Evolutionary conservation across 1,284 basidiomycete genomes (phyloP), one percentile per base, ranked within the genome.

Genomic region (Ustilago cynodontis): DNA sequence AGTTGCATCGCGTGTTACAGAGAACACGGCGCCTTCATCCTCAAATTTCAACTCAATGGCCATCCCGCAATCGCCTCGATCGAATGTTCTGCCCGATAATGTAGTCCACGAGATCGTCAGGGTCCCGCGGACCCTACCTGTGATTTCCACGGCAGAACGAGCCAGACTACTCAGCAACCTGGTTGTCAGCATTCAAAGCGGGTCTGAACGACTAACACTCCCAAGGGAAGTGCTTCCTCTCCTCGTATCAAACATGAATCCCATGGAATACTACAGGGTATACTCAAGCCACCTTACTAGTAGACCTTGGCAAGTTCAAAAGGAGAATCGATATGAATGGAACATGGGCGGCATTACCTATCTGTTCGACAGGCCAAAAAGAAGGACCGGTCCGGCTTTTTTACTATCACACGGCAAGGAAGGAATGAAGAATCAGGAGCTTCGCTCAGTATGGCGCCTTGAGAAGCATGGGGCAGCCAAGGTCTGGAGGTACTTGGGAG

Each of bases 401-500:
- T 4, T 35, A 10, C 20, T 13, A 6, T 7, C 20, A 18, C 51
- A 53, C 33, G 51, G 51, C 5, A 18, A 6, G 2, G 9, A 9
- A 9, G 55, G 49, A 3, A 5, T 0, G 2, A 24, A 26, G 26
- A n/a, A 10, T 2, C 14, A 45, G 14, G 56, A 64, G 22, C 3
- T 64, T 8, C 57, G 26, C 20, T 1, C 54, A 0, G 28, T 58
- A 28, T 64, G 62, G 62, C 47, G 55, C 3, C 28, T 50, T 3
- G 62, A 64, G 8, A n/a, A 11, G 10, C 11, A 43, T 29, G 55
- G 55, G 0, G n/a, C 24, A 8, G 31, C 28, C 26, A 33, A 28
- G 35, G 26, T 64, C 13, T 64, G 62, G 54, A 41, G 62, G 20
- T 64, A 64, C 29, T 28, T 58, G 54, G 54, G 62, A 4, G 39